phyloP scores from a whole-genome alignment of 2,329 filamentous ascomycete species.

The Penicillium janthinellum region DNA sequence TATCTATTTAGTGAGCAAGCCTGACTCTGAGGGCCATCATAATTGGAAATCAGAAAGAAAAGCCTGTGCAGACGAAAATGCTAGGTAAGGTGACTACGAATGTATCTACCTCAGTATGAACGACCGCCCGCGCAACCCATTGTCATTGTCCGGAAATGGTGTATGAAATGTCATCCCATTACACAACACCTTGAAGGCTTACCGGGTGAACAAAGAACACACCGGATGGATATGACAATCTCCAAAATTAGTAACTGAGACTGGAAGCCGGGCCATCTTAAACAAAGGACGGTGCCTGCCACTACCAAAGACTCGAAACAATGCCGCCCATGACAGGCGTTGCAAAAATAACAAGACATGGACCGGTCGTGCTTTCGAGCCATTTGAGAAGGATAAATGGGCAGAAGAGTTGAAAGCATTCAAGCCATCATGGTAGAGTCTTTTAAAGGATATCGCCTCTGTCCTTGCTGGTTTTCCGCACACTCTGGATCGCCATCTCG shows the following conservation, averaged over 20 bases:
- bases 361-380: not conserved
- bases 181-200: no score
- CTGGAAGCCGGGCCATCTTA: not conserved
- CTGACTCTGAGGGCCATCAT: no score
- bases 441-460: not conserved
- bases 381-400: not conserved
- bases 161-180: no score
- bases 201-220: not conserved
- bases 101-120: not conserved
- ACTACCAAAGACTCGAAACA: slow-evolving; percentile 1
- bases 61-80: no score
- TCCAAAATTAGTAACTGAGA: not conserved
- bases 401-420: not conserved
- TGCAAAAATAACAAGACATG: not conserved
- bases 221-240: not conserved
- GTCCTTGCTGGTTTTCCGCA: not conserved
- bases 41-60: no score
- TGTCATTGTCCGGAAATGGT: not conserved
- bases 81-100: no score
- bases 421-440: not conserved
- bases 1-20: no score
- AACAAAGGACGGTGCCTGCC: not conserved
- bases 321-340: not conserved
- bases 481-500: not conserved
- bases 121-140: not conserved